These are phyloP conservation scores for Thraustochytrium striatum DNA, from an alignment of 352 stramenopile species.

Conservation along the genomic window DNA sequence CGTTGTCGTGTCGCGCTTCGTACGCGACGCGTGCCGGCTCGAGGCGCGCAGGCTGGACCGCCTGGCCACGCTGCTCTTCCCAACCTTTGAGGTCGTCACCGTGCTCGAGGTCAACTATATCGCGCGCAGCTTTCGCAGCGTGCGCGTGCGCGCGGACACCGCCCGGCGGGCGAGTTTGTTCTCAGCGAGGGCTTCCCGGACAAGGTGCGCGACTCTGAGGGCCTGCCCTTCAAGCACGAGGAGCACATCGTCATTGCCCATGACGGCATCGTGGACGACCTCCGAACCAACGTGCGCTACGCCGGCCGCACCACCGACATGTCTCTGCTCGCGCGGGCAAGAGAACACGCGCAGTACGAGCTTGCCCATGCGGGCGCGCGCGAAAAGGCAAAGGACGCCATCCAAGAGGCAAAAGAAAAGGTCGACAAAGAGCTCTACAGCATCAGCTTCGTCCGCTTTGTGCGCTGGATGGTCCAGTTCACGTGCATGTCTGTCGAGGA, in stretches of 20 bases:
- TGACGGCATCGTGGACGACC: not conserved
- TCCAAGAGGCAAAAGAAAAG: constrained; percentile 17
- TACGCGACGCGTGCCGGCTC: not conserved
- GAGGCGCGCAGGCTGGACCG: not conserved
- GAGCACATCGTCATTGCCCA: constrained; percentile 22
- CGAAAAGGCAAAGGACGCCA: constrained; percentile 5
- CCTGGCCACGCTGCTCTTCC: not conserved
- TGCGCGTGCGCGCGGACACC: not conserved
- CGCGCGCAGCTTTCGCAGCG: not conserved
- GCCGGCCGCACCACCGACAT: not conserved
- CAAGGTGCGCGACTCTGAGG: not conserved
- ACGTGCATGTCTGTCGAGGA: not conserved
- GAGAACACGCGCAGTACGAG: not conserved
- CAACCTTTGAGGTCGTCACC: constrained; percentile 9
- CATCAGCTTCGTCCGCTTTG: constrained; percentile 35
- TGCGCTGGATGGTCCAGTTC: not conserved
- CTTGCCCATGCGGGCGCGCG: not conserved
- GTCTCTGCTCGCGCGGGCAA: not conserved
- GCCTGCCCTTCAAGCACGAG: not conserved
- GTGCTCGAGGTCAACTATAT: not conserved
- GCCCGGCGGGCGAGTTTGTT: not conserved
- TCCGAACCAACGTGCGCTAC: not conserved
- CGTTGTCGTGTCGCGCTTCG: not conserved
- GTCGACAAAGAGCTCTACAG: not conserved
- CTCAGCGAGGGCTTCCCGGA: not conserved